Base-by-base conservation (phyloP, 2,329 filamentous ascomycete species). In the Venturia pyrina region DNA sequence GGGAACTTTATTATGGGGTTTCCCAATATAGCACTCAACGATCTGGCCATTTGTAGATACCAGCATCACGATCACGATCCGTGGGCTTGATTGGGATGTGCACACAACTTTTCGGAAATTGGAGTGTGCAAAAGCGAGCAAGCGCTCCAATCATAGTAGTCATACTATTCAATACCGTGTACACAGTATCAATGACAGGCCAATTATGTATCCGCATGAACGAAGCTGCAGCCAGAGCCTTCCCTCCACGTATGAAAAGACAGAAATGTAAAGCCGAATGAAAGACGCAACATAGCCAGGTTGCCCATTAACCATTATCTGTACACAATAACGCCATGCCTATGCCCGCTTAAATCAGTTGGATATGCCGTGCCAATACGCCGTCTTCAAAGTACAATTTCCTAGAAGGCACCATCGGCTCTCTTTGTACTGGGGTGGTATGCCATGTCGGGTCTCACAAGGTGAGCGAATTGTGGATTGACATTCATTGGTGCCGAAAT, bases 401-500 rank as follows among this genome's bases (percentile, higher is more conserved):
- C 11, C 46, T 59, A 66, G 24, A 66, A 62, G 5, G 64, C 64
- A 3, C 65, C 65, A 21, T 66, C 61, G 21, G 64, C 57, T 59
- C 61, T 24, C 24, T 61, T 66, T n/a, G 40, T 34, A 24, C 56
- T 64, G 21, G 65, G 65, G 41, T 66, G 65, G 21, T 66, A 61
- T 44, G 65, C 59, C 0, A 83, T 74, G 69, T 86, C 79, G 2
- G 85, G 85, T 69, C 80, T 77, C 61, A 81, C 76, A 50, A 86
- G 80, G 69, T 83, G 81, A 40, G 81, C 76, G 71, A 81, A 82
- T 70, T 82, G 78, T n/a, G 79, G 77, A 67, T 84, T 81, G 40
- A 79, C 77, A 65, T 81, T 79, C 66, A 85, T 74, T 0, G 85
- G 85, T 11, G 77, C 78, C 0, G 83, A 85, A 69, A 89, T 87